Evolutionary conservation across 2,329 filamentous ascomycete species (phyloP).

Genomic region (Fusarium sp.): DNA sequence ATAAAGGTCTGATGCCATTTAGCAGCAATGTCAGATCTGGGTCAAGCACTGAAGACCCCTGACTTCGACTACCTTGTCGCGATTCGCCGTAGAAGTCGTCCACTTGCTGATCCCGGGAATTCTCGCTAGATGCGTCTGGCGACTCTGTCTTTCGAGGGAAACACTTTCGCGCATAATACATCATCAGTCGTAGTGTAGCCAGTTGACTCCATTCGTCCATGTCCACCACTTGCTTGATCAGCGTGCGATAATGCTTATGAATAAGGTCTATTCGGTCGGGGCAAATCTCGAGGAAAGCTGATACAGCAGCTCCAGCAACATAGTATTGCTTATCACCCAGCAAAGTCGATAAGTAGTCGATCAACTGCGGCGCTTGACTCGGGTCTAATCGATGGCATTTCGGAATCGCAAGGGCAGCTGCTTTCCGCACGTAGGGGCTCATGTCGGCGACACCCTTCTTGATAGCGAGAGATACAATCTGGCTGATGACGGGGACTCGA

Average conservation of each 20-base stretch:
- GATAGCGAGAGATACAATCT: conserved; percentile 95
- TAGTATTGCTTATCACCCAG: conserved; percentile 95
- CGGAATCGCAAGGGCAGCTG: conserved; percentile 91
- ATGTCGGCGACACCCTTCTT: conserved; percentile 94
- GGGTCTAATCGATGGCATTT: conserved; percentile 96
- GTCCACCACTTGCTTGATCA: conserved; percentile 92
- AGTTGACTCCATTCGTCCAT: conserved; percentile 99
- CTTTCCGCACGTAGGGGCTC: conserved; percentile 92
- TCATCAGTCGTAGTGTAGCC: conserved; percentile 83
- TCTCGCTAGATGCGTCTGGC: conserved; percentile 58
- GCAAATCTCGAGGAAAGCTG: conserved; percentile 89
- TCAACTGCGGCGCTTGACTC: conserved; percentile 82
- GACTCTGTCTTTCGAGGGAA: conserved; percentile 79
- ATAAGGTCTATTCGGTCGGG: conserved; percentile 89
- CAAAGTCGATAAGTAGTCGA: conserved; percentile 82
- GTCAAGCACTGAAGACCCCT: conserved; percentile 70
- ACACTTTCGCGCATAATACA: conserved; percentile 85
- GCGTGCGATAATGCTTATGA: conserved; percentile 86
- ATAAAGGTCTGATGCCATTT: conserved; percentile 81
- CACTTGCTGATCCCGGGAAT: conserved; percentile 54
- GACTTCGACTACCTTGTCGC: conserved; percentile 56
- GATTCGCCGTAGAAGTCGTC: conserved; percentile 86
- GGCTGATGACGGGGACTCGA: conserved; percentile 95
- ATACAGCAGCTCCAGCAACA: conserved; percentile 93
- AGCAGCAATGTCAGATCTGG: conserved; percentile 86